Percentiles rank a stretch among this genome's conserved stretches.
These are phyloP conservation scores for Blastocystis sp. DNA, from an alignment of 352 stramenopile species.

Conservation along the genomic window DNA sequence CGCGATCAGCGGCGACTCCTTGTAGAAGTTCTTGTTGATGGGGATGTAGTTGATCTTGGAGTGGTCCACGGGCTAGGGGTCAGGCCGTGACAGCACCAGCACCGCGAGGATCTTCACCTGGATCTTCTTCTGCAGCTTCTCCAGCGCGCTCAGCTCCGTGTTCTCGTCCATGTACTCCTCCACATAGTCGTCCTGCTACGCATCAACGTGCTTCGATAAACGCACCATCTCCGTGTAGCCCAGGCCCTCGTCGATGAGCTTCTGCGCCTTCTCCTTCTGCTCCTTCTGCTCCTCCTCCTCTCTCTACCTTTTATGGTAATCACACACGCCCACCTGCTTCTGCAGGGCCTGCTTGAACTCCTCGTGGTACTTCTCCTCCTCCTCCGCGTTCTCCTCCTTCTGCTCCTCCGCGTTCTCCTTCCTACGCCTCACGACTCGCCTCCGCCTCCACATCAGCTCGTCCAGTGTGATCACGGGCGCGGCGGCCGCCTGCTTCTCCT, in stretches of 20 bases:
- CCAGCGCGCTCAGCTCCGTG: constrained; percentile 81
- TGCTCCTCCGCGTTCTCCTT: constrained; percentile 57
- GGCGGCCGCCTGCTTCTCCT: constrained; percentile 38
- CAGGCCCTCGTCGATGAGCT: constrained; percentile 74
- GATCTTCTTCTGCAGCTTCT: constrained; percentile 84
- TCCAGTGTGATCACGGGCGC: constrained; percentile 73
- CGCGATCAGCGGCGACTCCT: constrained; percentile 88
- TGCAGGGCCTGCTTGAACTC: constrained; percentile 73
- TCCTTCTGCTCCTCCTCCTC: constrained; percentile 54
- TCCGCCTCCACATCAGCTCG: constrained; percentile 72
- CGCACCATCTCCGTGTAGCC: constrained; percentile 69
- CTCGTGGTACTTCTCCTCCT: constrained; percentile 71
- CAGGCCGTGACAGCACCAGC: neutral
- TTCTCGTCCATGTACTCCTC: constrained; percentile 78
- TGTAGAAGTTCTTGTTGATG: constrained; percentile 98
- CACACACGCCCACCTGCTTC: constrained; percentile 72
- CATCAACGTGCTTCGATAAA: constrained; percentile 20
- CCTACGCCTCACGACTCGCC: constrained; percentile 8
- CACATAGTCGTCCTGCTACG: constrained; percentile 68
- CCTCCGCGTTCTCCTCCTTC: constrained; percentile 31
- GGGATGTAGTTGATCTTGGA: constrained; percentile 88
- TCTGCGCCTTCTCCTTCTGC: constrained; percentile 81
- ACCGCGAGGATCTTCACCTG: constrained; percentile 76
- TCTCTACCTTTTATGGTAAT: constrained; percentile 68
- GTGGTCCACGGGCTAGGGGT: constrained; percentile 93